Conservation (phyloP, 2,329 filamentous ascomycete species). For the Fusarium drepaniforme region DNA sequence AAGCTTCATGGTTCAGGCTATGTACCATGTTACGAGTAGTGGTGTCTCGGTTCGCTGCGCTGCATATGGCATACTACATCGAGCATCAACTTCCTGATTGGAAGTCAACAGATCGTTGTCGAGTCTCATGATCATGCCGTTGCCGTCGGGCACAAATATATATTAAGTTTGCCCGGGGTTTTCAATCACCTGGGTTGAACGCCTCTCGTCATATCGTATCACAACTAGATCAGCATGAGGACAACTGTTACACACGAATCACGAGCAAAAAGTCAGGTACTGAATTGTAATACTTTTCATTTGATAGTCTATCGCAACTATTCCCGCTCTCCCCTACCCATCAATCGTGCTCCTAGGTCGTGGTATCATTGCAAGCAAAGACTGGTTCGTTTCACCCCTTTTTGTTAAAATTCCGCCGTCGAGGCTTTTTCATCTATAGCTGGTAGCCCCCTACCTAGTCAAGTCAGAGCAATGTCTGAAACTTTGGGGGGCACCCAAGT, state of each 20-base stretch:
- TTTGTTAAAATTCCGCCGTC: constrained; percentile 23
- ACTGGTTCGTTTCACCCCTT: neutral
- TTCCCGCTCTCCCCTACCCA: constrained; percentile 12
- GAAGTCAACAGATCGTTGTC: neutral
- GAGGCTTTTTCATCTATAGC: constrained; percentile 37
- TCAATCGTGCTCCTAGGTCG: constrained; percentile 41
- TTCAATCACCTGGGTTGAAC: neutral
- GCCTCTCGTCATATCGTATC: neutral
- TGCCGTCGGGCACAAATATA: neutral
- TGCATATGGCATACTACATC: constrained; percentile 16
- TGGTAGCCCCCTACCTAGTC: constrained; percentile 1
- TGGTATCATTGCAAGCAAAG: constrained; percentile 44
- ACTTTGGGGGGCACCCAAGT: neutral
- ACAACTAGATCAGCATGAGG: no score
- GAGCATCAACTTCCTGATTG: neutral
- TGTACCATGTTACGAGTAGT: neutral
- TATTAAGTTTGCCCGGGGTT: neutral
- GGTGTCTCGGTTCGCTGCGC: constrained; percentile 11
- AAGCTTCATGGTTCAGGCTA: constrained; percentile 6
- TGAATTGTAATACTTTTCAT: constrained; percentile 17
- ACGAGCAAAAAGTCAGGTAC: neutral
- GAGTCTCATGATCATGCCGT: neutral
- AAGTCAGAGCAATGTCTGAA: constrained; percentile 3
- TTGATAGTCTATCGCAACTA: constrained; percentile 24
- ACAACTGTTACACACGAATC: neutral